Evolutionary conservation across 2,329 filamentous ascomycete species (phyloP), one percentile per base, ranked within the genome.

Genomic region (Cadophora gregata): DNA sequence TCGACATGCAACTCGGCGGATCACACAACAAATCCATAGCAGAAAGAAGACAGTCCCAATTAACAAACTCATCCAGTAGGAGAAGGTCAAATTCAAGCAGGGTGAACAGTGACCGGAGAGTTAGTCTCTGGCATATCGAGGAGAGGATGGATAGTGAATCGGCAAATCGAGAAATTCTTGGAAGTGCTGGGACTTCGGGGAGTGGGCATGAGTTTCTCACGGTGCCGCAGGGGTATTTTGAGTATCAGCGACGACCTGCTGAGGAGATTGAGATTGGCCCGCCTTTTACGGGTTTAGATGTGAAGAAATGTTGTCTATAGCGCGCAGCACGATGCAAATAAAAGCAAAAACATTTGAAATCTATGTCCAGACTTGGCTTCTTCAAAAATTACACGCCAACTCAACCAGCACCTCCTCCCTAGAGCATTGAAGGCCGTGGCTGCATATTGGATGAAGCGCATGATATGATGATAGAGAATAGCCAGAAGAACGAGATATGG

Each of bases 1-100:
- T 63, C 36, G 62, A 63, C 36, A 36, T 58, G 62, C 50, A 56
- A n/a, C 50, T 50, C n/a, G 62, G 62, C 29, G 62, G 51, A 16
- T 25, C 38, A 16, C 62, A 63, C 51, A 50, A 56, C 38, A 48
- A 55, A 48, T 47, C 51, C 16, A 48, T 48, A 8, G 38, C 58
- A 9, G 58, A 60, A 47, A 14, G 58, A 45, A n/a, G 42, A 33
- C 58, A 31, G 16, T 60, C 58, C 12, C 58, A 60, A n/a, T 31
- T 48, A n/a, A 42, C 55, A n/a, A 29, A 51, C 2, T 33, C 25
- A 1, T 36, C 36, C 29, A 36, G 31, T 14, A 29, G 53, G 51
- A 55, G 33, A 24, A 63, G 33, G 9, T 63, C 62, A 10, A 53
- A 56, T 16, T 56, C 62, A 24, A 47, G 38, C 25, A 45, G 51